Base-by-base conservation (phyloP, 345 rosid species). In the Rhizophora apiculata region DNA sequence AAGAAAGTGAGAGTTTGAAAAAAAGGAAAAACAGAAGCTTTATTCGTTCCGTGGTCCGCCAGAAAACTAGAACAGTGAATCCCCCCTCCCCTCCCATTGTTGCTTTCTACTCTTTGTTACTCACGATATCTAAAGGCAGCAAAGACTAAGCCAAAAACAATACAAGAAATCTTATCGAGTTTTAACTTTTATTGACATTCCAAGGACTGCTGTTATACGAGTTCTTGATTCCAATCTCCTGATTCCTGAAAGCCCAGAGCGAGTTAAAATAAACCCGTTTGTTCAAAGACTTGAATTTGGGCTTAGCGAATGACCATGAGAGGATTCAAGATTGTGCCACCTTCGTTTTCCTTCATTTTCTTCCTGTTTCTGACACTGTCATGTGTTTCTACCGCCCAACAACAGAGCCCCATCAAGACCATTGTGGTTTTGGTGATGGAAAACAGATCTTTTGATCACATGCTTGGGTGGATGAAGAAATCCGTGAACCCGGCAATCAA, bases 381-480 rank as follows among this genome's bases (percentile, higher is more conserved):
- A 20, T 77, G 80, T 71, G 74, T 79, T 54, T 81, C 80, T 15
- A 68, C 73, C 46, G 79, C 88, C 22, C 88, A 82, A 30, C 79
- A 81, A 18, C 72, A 73, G 62, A 83, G 81, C 53, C 94, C 89
- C 65, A 88, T 92, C 77, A 88, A 90, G 76, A 88, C 91, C 48
- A 77, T 92, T 52, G 98, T 92, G 65, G 91, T 92, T 60, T 68
- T 92, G 74, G 95, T 92, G 6, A 80, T 92, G 89, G 98, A 92
- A 73, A 92, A 92, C 72, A 85, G 98, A 78, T 92, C 98, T 39
- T 92, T 92, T 77, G 98, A 91, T 62, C 97, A 89, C 66, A 87
- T 92, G 87, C 76, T 92, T 36, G 98, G 98, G 3, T 92, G 98
- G 98, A 90, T 92, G 98, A 94, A 87, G 85, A 88, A 94, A 64